Evolutionary conservation across 345 rosid genomes (phyloP).

Genomic region (Eucalyptus pauciflora): DNA sequence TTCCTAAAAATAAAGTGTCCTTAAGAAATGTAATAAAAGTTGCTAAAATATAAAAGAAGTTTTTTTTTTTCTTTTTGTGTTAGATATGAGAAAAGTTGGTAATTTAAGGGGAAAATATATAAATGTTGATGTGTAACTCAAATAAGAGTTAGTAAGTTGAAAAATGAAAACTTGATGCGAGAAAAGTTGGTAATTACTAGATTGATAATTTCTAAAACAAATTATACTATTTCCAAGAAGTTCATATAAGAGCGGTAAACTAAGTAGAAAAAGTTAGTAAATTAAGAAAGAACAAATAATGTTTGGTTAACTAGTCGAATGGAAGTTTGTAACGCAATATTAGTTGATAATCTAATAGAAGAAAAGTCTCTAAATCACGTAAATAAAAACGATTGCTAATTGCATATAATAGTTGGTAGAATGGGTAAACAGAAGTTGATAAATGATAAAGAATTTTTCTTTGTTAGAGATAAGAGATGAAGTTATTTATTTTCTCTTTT

Average conservation of each 20-base stretch:
- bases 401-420: not conserved
- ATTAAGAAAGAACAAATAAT: not conserved
- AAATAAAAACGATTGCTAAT: not conserved
- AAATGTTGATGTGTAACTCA: not conserved
- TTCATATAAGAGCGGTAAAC: not conserved
- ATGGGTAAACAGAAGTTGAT: not conserved
- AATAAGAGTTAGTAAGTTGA: not conserved
- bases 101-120: not conserved
- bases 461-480: not conserved
- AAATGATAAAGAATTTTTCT: not conserved
- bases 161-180: not conserved
- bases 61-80: not conserved
- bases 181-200: not conserved
- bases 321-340: too few species aligned
- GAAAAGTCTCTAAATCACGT: not conserved
- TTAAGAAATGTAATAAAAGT: not conserved
- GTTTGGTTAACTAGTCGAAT: not conserved
- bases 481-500: not conserved
- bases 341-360: not conserved
- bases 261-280: not conserved
- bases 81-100: not conserved
- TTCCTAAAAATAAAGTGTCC: not conserved
- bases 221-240: not conserved
- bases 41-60: not conserved
- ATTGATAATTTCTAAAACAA: not conserved